phyloP scores from a whole-genome alignment of 2,329 filamentous ascomycete species.

The Penicillium psychrosexuale region DNA sequence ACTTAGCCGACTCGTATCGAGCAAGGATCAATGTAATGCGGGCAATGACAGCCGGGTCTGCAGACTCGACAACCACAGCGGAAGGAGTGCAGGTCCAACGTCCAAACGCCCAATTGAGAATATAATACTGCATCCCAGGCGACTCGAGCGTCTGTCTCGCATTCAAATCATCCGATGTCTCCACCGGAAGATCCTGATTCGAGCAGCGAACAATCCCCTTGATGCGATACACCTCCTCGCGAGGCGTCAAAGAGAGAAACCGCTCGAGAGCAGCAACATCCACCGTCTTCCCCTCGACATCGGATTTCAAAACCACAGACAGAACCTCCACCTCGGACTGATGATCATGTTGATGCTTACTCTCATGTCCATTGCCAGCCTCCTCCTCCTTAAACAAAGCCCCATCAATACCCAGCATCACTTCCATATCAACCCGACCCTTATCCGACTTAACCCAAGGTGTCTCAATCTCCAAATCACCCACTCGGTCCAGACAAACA shows the following conservation, averaged over 20 bases:
- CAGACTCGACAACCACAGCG: slow-evolving; percentile 38
- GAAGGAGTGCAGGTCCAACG: slow-evolving; percentile 81
- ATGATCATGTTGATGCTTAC: slow-evolving; percentile 58
- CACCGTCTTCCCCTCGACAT: slow-evolving; percentile 45
- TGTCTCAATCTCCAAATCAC: slow-evolving; percentile 75
- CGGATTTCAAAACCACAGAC: slow-evolving; percentile 65
- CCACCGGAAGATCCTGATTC: slow-evolving; percentile 42
- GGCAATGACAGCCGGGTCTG: slow-evolving; percentile 34
- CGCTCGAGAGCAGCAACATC: slow-evolving; percentile 59
- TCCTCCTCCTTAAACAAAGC: slow-evolving; percentile 56
- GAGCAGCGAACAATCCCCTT: slow-evolving; percentile 63
- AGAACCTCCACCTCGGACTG: slow-evolving; percentile 86
- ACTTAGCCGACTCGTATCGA: slow-evolving; percentile 47
- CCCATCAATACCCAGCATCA: slow-evolving; percentile 85
- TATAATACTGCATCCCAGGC: slow-evolving; percentile 59
- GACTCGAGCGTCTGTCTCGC: slow-evolving; percentile 28
- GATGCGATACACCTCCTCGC: slow-evolving; percentile 94
- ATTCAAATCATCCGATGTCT: slow-evolving; percentile 45
- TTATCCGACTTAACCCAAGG: slow-evolving; percentile 81
- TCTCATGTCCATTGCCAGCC: slow-evolving; percentile 35
- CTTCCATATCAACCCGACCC: slow-evolving; percentile 71
- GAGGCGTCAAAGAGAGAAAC: slow-evolving; percentile 71
- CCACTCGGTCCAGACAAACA: slow-evolving; percentile 71
- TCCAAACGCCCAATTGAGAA: slow-evolving; percentile 97
- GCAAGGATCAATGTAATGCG: slow-evolving; percentile 49